Base-by-base conservation (phyloP, 495 filamentous ascomycete genomes). In the Collariella sp. region DNA sequence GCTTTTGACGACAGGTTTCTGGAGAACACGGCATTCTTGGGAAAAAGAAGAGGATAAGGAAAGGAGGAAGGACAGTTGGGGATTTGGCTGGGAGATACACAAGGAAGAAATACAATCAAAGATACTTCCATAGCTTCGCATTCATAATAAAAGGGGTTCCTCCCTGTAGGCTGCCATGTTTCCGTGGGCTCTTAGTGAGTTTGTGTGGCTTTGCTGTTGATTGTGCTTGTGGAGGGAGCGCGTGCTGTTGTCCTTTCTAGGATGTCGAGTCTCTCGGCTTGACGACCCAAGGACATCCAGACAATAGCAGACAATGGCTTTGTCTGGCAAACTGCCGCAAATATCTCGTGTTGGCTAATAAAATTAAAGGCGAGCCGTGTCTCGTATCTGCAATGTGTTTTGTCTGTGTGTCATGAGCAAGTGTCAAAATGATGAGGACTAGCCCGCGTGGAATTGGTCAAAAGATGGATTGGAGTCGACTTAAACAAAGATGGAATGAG, bases 1-100 rank as follows among this genome's bases (percentile, higher is more conserved):
- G 42, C 15, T 29, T 13, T 34, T 42, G 40, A n/a, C n/a, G 34
- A 34, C 35, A 12, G 51, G 34, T 54, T 54, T 54, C 51, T 54
- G 51, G 51, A 54, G 33, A 54, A n/a, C 22, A 40, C n/a, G n/a
- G 29, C 40, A 46, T 38, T 29, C 46, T 40, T 40, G 19, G 42
- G 51, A 35, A 18, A 46, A 13, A 6, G 34, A 7, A 13, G 43
- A 18, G 40, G 12, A 6, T 22, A 7, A 13, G 6, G 13, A 18
- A 7, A 20, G 39, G 7, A 16, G 22, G n/a, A 40, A 18, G 38
- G 16, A 40, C 38, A 40, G 12, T 38, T 44, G 12, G 24, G 31
- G 33, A 19, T 35, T 53, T 45, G n/a, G n/a, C n/a, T n/a, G 5
- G 26, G 50, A 13, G 35, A 46, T 46, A 54, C n/a, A 46, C 12